Percentiles rank a stretch among this genome's conserved stretches.
phyloP scores from a whole-genome alignment of 768 basidiomycete species.

The Gelatoporia subvermispora region DNA sequence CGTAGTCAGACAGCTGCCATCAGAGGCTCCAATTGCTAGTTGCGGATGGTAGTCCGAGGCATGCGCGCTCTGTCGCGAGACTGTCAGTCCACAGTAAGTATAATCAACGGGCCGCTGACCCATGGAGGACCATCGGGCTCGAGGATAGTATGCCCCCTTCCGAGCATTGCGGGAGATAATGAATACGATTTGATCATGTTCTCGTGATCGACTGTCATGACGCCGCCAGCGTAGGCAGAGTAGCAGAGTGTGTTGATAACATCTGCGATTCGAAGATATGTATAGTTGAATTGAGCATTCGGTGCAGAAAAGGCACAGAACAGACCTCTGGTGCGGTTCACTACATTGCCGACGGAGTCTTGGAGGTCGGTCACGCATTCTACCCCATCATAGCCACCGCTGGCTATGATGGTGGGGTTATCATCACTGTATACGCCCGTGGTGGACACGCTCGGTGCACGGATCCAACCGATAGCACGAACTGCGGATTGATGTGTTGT shows the following conservation, averaged over 20 bases:
- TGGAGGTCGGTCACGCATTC: constrained; percentile 74
- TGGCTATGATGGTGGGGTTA: constrained; percentile 70
- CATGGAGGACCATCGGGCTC: constrained; percentile 79
- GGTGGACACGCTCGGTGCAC: constrained; percentile 50
- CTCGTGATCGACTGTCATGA: constrained; percentile 79
- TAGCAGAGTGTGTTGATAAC: constrained; percentile 66
- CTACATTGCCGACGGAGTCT: constrained; percentile 57
- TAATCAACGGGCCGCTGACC: constrained; percentile 44
- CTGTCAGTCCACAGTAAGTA: background rate
- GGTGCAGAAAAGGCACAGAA: background rate
- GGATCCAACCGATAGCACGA: constrained; percentile 71
- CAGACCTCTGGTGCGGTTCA: constrained; percentile 75
- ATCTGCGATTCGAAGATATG: constrained; percentile 44
- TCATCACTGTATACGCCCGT: constrained; percentile 41
- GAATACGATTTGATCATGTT: constrained; percentile 75
- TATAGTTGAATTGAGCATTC: background rate
- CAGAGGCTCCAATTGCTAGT: constrained; percentile 74
- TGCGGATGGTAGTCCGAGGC: constrained; percentile 87
- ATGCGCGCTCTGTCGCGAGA: constrained; percentile 50
- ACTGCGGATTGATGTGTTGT: constrained; percentile 76
- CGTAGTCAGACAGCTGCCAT: constrained; percentile 76
- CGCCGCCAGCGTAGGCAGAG: constrained; percentile 63
- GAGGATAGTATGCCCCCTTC: constrained; percentile 64
- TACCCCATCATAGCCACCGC: constrained; percentile 78
- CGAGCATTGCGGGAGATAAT: constrained; percentile 66